A percentile compares a stretch with the other conserved stretches of the same genome.
Conservation (phyloP, 768 basidiomycete genomes). For the Podaxis pistillaris region DNA sequence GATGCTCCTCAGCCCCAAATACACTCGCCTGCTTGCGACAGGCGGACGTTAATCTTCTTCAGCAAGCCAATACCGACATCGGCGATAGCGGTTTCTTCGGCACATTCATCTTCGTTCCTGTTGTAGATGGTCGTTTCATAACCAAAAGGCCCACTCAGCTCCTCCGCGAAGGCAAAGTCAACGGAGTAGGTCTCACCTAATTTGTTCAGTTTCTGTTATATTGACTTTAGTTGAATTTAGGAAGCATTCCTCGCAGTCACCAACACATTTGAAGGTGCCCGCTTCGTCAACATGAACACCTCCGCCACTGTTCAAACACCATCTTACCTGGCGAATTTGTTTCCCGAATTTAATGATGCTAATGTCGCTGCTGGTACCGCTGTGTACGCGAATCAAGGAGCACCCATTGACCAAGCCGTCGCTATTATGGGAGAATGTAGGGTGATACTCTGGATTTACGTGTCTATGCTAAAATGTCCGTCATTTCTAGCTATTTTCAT, state of each 20-base stretch:
- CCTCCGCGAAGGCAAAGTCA: slow-evolving; percentile 35
- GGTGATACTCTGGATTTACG: background rate
- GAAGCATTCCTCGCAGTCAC: slow-evolving; percentile 24
- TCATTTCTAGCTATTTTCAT: slow-evolving; percentile 37
- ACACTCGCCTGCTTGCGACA: slow-evolving; percentile 40
- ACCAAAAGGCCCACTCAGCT: slow-evolving; percentile 38
- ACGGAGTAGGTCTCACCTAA: slow-evolving; percentile 34
- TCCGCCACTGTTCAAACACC: slow-evolving; percentile 25
- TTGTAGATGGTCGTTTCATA: slow-evolving; percentile 48
- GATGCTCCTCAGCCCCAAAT: slow-evolving; percentile 32
- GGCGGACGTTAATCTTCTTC: slow-evolving; percentile 29
- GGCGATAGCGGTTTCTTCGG: slow-evolving; percentile 35
- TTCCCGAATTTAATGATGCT: slow-evolving; percentile 31
- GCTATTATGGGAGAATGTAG: slow-evolving; percentile 16
- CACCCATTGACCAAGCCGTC: slow-evolving; percentile 8
- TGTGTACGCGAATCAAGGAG: slow-evolving; percentile 8
- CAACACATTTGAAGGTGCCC: slow-evolving; percentile 34
- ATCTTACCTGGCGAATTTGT: slow-evolving; percentile 34
- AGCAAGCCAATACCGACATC: slow-evolving; percentile 32
- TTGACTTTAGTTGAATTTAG: background rate
- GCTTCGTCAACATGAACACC: slow-evolving; percentile 33
- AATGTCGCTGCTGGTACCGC: slow-evolving; percentile 20
- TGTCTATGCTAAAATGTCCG: background rate
- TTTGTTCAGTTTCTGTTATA: background rate
- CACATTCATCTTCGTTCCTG: slow-evolving; percentile 40